Percentiles rank a stretch among this genome's conserved stretches.
Conservation (phyloP, 2,329 filamentous ascomycete species). For the Orbilia oligospora region DNA sequence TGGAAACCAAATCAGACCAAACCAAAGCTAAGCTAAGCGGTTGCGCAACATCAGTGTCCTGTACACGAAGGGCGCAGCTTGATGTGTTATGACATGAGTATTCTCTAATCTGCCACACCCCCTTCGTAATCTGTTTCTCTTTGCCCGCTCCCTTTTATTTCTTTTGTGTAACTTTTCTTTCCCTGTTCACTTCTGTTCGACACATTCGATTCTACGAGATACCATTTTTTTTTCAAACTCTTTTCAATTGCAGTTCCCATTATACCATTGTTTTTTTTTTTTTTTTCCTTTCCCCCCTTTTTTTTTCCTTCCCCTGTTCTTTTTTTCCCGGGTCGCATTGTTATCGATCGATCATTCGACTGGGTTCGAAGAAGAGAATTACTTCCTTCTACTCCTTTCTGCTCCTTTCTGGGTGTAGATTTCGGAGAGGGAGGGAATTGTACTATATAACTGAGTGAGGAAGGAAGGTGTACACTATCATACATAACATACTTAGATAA, state of each 20-base stretch:
- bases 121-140: conserved; percentile 26
- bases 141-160: conserved; percentile 19
- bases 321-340: conserved; percentile 6
- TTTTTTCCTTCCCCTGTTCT: conserved; percentile 3
- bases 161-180: conserved; percentile 34
- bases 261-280: conserved; percentile 26
- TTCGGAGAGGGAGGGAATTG: conserved; percentile 9
- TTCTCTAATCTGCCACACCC: conserved; percentile 32
- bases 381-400: neutral
- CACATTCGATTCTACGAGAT: conserved; percentile 49
- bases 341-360: conserved; percentile 30
- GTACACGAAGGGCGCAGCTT: conserved; percentile 38
- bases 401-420: conserved; percentile 15
- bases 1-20: neutral
- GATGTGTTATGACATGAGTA: conserved; percentile 54
- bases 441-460: conserved; percentile 4
- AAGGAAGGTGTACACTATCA: conserved; percentile 12
- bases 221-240: conserved; percentile 37
- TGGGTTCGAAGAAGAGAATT: conserved; percentile 26
- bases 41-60: conserved; percentile 34
- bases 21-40: neutral
- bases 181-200: conserved; percentile 1
- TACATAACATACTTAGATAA: too few relatives aligned
- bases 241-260: conserved; percentile 15
- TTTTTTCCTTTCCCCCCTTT: conserved; percentile 22